These are phyloP conservation scores for Quercus variabilis DNA, from an alignment of 306 rosid genomes.

Conservation along the genomic window DNA sequence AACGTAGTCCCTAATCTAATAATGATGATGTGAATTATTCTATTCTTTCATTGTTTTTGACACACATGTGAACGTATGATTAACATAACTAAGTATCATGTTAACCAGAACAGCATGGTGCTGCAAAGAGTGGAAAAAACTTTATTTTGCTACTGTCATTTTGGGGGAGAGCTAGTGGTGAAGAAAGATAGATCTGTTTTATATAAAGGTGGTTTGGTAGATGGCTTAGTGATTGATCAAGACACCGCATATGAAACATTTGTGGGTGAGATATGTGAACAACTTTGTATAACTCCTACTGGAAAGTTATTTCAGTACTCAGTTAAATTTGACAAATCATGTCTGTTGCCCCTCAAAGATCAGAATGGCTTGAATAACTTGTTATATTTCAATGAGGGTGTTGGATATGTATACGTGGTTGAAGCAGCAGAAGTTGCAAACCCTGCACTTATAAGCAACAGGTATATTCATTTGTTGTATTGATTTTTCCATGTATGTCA, in stretches of 20 bases:
- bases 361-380: background rate
- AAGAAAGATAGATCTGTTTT: slow-evolving; percentile 2
- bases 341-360: slow-evolving; percentile 6
- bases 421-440: background rate
- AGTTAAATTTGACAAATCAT: slow-evolving; percentile 2
- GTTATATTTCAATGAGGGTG: slow-evolving; percentile 1
- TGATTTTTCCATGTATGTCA: background rate
- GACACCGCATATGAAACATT: background rate
- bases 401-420: background rate
- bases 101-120: background rate
- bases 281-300: background rate
- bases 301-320: slow-evolving; percentile 6
- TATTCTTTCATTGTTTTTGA: no score
- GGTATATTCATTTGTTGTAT: background rate
- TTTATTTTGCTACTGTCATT: slow-evolving; percentile 6
- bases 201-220: slow-evolving; percentile 12
- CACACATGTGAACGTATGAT: no score
- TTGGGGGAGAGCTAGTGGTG: background rate
- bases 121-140: background rate
- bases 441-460: background rate
- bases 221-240: slow-evolving; percentile 1
- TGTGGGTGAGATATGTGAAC: slow-evolving; percentile 4
- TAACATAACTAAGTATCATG: background rate
- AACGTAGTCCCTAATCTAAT: no score
- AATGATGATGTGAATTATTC: no score